These are phyloP conservation scores for Talinum fruticosum DNA, from an alignment of 148 eudicot genomes.

Conservation along the genomic window DNA sequence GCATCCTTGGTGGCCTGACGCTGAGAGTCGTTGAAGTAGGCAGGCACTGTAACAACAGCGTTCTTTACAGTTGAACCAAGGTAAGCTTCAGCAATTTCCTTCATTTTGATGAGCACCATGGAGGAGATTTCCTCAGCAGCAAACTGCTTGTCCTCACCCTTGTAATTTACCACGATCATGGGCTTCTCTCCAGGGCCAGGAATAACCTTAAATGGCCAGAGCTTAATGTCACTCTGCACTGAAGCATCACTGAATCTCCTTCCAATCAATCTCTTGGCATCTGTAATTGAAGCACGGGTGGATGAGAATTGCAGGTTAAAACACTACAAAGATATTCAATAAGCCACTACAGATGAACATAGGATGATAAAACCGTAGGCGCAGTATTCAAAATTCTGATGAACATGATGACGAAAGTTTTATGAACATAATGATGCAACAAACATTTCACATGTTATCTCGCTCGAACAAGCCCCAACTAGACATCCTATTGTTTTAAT, in stretches of 20 bases:
- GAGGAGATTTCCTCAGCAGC: constrained; percentile 13
- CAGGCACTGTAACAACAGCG: constrained; percentile 12
- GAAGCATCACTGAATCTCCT: constrained; percentile 23
- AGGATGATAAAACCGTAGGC: too few species aligned
- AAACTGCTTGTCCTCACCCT: constrained; percentile 16
- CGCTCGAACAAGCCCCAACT: too few species aligned
- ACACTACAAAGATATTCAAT: too few species aligned
- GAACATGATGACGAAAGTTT: too few species aligned
- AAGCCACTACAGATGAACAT: neutral
- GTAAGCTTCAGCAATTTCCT: constrained; percentile 12
- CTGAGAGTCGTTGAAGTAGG: constrained; percentile 14
- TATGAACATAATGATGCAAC: too few species aligned
- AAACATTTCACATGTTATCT: too few species aligned
- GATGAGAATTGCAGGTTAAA: neutral
- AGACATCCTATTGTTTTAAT: too few species aligned
- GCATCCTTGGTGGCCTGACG: constrained; percentile 15
- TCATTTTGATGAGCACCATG: constrained; percentile 10
- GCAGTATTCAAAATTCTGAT: too few species aligned
- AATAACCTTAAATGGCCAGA: constrained; percentile 13
- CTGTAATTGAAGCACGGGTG: neutral
- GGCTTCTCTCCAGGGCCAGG: constrained; percentile 12
- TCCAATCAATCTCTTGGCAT: constrained; percentile 28
- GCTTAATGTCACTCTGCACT: constrained; percentile 24
- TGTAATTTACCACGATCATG: constrained; percentile 10
- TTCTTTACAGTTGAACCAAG: constrained; percentile 4